Evolutionary conservation across 352 stramenopile genomes (phyloP), one percentile per base, ranked within the genome.

Genomic region (Phytophthora uliginosa): DNA sequence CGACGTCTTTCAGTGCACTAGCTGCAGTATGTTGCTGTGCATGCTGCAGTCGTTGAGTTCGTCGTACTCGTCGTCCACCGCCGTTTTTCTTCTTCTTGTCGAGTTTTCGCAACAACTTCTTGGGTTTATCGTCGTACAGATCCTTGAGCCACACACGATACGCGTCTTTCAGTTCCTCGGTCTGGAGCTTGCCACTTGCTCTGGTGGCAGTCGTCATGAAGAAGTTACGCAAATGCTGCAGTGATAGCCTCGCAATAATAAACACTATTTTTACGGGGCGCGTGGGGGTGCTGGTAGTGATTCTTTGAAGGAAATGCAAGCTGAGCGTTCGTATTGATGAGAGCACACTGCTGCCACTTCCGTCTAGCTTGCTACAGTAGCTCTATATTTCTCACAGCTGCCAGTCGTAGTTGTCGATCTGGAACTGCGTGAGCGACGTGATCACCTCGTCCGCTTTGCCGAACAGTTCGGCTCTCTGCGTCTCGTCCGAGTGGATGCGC

Each of bases 381-480:
- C 36, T 18, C 12, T 17, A 33, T 54, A 63, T 34, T 8, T 18
- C 12, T 69, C 69, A 82, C 56, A 84, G 53, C 64, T 81, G 66
- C 75, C 80, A 90, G 55, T 83, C 81, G 48, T 90, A 88, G 51
- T 86, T 79, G 66, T 82, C 73, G 6, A 82, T 73, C 38, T 91
- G 72, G 59, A 94, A 94, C 42, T 87, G 76, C 26, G 72, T 73
- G 17, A 95, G 77, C 10, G 82, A 89, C 53, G 82, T 78, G 62
- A 95, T 69, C 42, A 93, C 78, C 61, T 90, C 83, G 62, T 91
- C 78, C 10, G 89, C 89, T 15, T 89, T 66, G 17, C 77, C 67
- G 50, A 90, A 95, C 3, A 91, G 69, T 47, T 75, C 55, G 28
- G 66, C 58, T 33, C 84, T 81, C 59, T 91, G 83, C 0, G 69